A percentile compares a stretch with the other conserved stretches of the same genome.
These are phyloP conservation scores for Eugenia klotzschiana DNA, from an alignment of 441 rosid species.

Conservation along the genomic window DNA sequence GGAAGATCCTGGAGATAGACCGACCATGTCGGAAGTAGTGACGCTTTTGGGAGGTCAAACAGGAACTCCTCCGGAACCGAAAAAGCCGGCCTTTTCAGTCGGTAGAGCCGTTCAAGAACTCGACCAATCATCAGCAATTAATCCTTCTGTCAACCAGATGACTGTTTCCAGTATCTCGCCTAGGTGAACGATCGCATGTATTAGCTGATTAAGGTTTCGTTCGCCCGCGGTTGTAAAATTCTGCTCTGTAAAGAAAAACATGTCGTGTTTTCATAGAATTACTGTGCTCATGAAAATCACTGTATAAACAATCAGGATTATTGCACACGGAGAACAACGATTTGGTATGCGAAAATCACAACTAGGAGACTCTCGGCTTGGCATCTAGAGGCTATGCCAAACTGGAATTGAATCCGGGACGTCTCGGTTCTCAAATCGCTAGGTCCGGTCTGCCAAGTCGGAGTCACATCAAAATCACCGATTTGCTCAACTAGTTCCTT, in stretches of 20 bases:
- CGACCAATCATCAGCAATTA: neutral
- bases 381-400: neutral
- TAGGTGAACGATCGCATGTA: neutral
- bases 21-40: conserved; percentile 20
- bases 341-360: neutral
- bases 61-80: conserved; percentile 17
- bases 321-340: neutral
- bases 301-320: neutral
- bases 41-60: conserved; percentile 19
- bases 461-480: neutral
- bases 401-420: neutral
- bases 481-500: neutral
- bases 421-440: neutral
- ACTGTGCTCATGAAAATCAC: neutral
- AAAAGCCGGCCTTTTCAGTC: conserved; percentile 4
- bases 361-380: neutral
- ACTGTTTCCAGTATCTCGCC: neutral
- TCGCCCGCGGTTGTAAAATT: neutral
- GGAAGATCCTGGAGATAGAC: too few species aligned
- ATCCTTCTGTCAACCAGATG: conserved; percentile 24
- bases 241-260: neutral
- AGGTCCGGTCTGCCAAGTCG: too few species aligned
- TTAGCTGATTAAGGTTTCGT: neutral
- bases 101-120: neutral
- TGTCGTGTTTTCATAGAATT: neutral